These are phyloP conservation scores for Venturia asperata DNA, from an alignment of 2,329 filamentous ascomycete species.

Conservation along the genomic window DNA sequence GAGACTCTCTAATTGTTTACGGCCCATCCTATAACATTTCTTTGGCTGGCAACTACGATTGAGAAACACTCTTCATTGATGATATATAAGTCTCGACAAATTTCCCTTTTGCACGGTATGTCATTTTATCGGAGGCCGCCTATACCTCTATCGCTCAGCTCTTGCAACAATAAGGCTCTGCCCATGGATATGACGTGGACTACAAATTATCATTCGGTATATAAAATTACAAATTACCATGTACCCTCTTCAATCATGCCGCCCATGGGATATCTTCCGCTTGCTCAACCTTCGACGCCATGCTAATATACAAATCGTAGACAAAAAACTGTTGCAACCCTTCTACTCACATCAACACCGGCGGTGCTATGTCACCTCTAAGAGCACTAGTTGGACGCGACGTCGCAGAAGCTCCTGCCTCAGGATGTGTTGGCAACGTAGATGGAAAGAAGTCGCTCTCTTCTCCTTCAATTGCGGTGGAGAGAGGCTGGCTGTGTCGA, in stretches of 20 bases:
- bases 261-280: conserved; percentile 1
- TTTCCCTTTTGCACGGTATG: not conserved
- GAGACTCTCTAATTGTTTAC: too few relatives aligned
- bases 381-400: not conserved
- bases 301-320: not conserved
- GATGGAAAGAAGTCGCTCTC: not conserved
- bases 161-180: too few relatives aligned
- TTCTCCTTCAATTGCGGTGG: not conserved
- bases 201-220: conserved; percentile 7
- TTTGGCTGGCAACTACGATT: too few relatives aligned
- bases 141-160: too few relatives aligned
- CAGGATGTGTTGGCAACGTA: not conserved
- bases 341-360: not conserved
- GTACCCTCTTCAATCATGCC: not conserved
- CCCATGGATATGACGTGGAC: too few relatives aligned
- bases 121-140: too few relatives aligned
- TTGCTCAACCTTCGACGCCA: not conserved
- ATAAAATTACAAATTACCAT: not conserved
- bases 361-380: not conserved
- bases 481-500: not conserved
- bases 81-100: not conserved
- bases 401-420: not conserved
- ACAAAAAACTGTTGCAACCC: not conserved
- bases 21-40: too few relatives aligned
- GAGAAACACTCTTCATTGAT: not conserved